Percentiles rank a stretch among this genome's conserved stretches.
Conservation (phyloP, 2,329 filamentous ascomycete genomes). For the Beauveria scarabaeidicola region DNA sequence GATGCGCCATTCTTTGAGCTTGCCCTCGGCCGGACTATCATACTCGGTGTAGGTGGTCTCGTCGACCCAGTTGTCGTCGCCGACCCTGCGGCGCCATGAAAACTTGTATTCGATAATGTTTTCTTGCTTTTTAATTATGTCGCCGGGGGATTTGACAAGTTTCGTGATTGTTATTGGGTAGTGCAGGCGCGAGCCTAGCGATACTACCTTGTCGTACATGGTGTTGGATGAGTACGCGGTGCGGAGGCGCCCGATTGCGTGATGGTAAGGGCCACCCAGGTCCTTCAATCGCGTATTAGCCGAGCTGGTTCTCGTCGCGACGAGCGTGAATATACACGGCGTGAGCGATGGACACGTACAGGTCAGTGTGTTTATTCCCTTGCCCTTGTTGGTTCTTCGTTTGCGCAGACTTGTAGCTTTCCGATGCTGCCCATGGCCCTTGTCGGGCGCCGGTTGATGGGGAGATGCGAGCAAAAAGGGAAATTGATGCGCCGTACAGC, state of each 20-base stretch:
- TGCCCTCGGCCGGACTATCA: constrained; percentile 76
- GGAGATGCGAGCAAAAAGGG: neutral
- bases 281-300: neutral
- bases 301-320: neutral
- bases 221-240: constrained; percentile 6
- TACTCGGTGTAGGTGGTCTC: constrained; percentile 67
- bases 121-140: constrained; percentile 66
- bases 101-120: constrained; percentile 82
- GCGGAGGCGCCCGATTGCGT: constrained; percentile 6
- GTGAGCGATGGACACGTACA: neutral
- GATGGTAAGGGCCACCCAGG: neutral
- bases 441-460: neutral
- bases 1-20: constrained; percentile 68
- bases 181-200: constrained; percentile 57
- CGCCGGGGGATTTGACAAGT: constrained; percentile 67
- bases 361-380: neutral
- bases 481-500: neutral
- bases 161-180: constrained; percentile 92
- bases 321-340: neutral
- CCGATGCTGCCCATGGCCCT: constrained; percentile 8
- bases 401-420: constrained; percentile 3
- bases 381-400: neutral
- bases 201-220: constrained; percentile 36
- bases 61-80: constrained; percentile 53
- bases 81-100: constrained; percentile 67